Evolutionary conservation across 169 alveolate species (phyloP).

Genomic region (Eimeria necatrix): DNA sequence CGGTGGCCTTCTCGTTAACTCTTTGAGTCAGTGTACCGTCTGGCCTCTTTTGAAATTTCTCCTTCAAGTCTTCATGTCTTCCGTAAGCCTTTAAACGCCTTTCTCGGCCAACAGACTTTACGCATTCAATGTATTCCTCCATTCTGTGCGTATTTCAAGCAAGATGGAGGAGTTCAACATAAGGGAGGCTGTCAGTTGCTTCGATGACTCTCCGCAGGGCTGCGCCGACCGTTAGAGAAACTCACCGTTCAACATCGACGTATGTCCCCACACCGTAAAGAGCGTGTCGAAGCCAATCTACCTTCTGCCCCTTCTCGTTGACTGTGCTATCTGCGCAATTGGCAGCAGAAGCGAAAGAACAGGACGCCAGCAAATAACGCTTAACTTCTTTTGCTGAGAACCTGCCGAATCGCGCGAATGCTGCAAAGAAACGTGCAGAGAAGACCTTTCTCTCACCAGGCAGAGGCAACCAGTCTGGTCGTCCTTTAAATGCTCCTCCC

Average conservation of each 20-base stretch:
- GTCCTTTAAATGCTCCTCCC: slow-evolving; percentile 18
- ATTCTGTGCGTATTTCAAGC: not conserved
- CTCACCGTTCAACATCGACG: slow-evolving; percentile 51
- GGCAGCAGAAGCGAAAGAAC: not conserved
- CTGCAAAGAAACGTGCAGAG: not conserved
- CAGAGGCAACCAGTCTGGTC: slow-evolving; percentile 56
- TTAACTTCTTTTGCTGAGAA: not conserved
- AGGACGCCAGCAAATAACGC: not conserved
- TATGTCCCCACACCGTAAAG: slow-evolving; percentile 52
- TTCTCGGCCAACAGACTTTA: slow-evolving; percentile 31
- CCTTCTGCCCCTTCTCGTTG: slow-evolving; percentile 54
- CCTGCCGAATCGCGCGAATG: not conserved
- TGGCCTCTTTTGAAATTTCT: slow-evolving; percentile 37
- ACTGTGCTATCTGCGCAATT: not conserved
- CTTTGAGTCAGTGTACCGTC: not conserved
- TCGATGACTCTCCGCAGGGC: too few relatives aligned
- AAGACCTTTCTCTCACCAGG: not conserved
- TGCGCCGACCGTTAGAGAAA: not conserved
- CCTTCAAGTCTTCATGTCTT: not conserved
- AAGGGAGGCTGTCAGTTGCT: not conserved
- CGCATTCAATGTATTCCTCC: slow-evolving; percentile 53
- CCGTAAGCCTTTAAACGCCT: slow-evolving; percentile 14
- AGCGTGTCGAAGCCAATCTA: slow-evolving; percentile 57
- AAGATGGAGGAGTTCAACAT: not conserved
- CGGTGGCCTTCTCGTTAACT: too few relatives aligned